Evolutionary conservation across 345 rosid genomes (phyloP).

Genomic region (Tarenaya hassleriana): DNA sequence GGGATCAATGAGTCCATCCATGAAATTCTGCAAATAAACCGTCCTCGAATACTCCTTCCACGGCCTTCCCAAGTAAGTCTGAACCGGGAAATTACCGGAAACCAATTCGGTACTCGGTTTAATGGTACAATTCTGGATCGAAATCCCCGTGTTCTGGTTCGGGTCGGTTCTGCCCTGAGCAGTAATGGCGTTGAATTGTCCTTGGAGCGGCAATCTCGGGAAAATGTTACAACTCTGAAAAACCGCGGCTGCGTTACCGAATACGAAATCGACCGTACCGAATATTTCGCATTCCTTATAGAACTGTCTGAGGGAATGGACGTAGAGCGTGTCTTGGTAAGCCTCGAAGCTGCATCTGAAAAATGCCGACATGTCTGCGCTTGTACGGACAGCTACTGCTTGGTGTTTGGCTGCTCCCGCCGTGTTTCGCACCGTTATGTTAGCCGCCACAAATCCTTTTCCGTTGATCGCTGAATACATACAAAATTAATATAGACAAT

Average conservation of each 20-base stretch:
- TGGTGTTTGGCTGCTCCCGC: slow-evolving; percentile 51
- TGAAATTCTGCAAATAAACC: slow-evolving; percentile 32
- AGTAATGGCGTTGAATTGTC: slow-evolving; percentile 39
- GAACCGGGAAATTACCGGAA: slow-evolving; percentile 27
- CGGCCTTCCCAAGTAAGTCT: slow-evolving; percentile 47
- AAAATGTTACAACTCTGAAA: slow-evolving; percentile 28
- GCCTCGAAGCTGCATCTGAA: slow-evolving; percentile 49
- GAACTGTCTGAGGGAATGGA: slow-evolving; percentile 50
- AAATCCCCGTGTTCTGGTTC: slow-evolving; percentile 44
- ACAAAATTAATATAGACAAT: no score
- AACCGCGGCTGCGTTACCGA: slow-evolving; percentile 30
- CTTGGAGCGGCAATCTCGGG: slow-evolving; percentile 20
- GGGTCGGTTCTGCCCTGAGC: slow-evolving; percentile 53
- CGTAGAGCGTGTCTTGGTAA: slow-evolving; percentile 52
- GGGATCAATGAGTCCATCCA: slow-evolving; percentile 36
- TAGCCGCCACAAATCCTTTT: slow-evolving; percentile 41
- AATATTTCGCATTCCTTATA: slow-evolving; percentile 44
- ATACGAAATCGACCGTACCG: slow-evolving; percentile 56
- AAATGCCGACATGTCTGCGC: slow-evolving; percentile 45
- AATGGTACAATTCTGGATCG: slow-evolving; percentile 37
- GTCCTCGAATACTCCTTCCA: slow-evolving; percentile 52
- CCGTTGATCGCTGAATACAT: slow-evolving; percentile 32
- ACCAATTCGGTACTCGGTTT: slow-evolving; percentile 31
- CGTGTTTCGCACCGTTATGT: slow-evolving; percentile 48
- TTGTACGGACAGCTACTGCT: slow-evolving; percentile 47